Conservation (phyloP, 2,329 filamentous ascomycete genomes). For the Didymella segeticola region DNA sequence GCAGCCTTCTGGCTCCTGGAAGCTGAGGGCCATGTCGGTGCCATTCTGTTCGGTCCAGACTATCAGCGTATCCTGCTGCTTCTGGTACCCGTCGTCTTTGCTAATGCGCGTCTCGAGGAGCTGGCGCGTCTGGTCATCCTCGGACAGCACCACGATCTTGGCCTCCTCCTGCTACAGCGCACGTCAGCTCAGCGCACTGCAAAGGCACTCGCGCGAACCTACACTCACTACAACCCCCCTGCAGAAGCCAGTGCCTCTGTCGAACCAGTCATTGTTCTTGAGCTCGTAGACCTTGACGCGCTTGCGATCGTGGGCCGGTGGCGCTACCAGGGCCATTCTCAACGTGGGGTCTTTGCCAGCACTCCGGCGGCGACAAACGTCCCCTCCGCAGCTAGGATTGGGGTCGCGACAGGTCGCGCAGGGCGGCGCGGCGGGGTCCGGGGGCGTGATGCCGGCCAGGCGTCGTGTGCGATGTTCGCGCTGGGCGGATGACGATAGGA, state of each 20-base stretch:
- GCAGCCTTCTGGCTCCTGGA: conserved; percentile 96
- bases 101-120: conserved; percentile 88
- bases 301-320: conserved; percentile 59
- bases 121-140: conserved; percentile 84
- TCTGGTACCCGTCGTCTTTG: conserved; percentile 96
- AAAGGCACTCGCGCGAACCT: conserved; percentile 49
- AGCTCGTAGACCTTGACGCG: conserved; percentile 99
- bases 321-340: conserved; percentile 51
- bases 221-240: conserved; percentile 77
- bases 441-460: conserved; percentile 14
- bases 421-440: conserved; percentile 9
- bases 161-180: conserved; percentile 76
- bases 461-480: conserved; percentile 25
- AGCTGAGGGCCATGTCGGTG: conserved; percentile 96
- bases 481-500: conserved; percentile 32
- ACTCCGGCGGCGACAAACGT: conserved; percentile 41
- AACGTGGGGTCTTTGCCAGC: conserved; percentile 34
- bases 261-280: conserved; percentile 98
- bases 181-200: conserved; percentile 47
- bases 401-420: conserved; percentile 36
- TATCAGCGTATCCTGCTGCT: conserved; percentile 98
- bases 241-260: conserved; percentile 95
- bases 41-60: conserved; percentile 95
- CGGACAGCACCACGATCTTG: conserved; percentile 87
- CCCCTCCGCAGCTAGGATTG: conserved; percentile 47